These are phyloP conservation scores for Hibiscus tridactylites DNA, from an alignment of 345 rosid species.

Conservation along the genomic window DNA sequence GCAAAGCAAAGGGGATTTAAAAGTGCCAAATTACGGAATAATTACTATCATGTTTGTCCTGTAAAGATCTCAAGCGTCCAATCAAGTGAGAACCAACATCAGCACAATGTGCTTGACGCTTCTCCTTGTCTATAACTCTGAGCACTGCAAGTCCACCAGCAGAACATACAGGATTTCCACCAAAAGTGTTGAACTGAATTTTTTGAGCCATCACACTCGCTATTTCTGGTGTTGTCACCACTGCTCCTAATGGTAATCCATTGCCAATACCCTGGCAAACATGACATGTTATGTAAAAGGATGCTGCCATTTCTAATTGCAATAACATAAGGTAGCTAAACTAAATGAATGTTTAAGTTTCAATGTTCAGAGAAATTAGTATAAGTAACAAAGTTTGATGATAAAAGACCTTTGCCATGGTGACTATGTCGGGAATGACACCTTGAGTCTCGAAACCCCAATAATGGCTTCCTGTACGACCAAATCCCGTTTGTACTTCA, in stretches of 20 bases:
- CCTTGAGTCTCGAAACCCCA: conserved; percentile 95
- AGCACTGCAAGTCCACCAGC: conserved; percentile 93
- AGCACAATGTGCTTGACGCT: conserved; percentile 78
- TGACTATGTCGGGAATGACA: conserved; percentile 88
- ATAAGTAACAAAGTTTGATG: not conserved
- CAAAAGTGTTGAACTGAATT: conserved; percentile 84
- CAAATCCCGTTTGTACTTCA: conserved; percentile 95
- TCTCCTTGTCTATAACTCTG: conserved; percentile 82
- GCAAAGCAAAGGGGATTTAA: not conserved
- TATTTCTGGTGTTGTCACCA: conserved; percentile 92
- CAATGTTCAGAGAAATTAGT: too few relatives aligned
- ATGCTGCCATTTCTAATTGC: not conserved
- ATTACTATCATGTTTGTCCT: conserved; percentile 70
- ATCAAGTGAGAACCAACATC: conserved; percentile 68
- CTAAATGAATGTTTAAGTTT: too few relatives aligned
- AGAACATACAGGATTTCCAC: conserved; percentile 96
- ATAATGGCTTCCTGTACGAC: conserved; percentile 87
- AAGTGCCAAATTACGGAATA: conserved; percentile 6
- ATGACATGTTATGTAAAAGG: conserved; percentile 2
- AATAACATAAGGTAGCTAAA: not conserved
- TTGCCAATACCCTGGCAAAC: conserved; percentile 78
- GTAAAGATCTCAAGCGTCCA: conserved; percentile 57
- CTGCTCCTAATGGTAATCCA: conserved; percentile 93
- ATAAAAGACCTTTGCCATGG: conserved; percentile 84
- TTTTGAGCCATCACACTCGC: conserved; percentile 81